A percentile compares a stretch with the other conserved stretches of the same genome.
phyloP scores from a whole-genome alignment of 139 green algal species.

The Axilococcus clingmanii region DNA sequence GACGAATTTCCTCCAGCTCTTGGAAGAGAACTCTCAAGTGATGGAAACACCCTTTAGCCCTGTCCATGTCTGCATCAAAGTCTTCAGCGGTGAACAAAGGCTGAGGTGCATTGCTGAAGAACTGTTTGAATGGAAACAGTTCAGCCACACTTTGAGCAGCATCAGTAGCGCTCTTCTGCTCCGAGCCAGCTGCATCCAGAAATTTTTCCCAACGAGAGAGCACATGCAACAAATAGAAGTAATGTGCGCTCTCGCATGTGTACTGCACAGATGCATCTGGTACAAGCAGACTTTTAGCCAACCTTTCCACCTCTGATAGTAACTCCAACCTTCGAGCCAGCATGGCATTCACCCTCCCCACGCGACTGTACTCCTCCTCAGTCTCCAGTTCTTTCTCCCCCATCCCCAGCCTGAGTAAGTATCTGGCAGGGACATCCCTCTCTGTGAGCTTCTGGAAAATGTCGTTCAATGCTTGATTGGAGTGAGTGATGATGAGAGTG shows the following conservation, averaged over 20 bases:
- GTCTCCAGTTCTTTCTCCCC: constrained; percentile 89
- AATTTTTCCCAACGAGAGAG: constrained; percentile 77
- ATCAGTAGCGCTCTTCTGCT: constrained; percentile 13
- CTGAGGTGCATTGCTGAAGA: constrained; percentile 76
- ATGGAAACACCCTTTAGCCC: constrained; percentile 74
- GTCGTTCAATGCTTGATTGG: constrained; percentile 64
- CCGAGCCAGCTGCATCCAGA: constrained; percentile 10
- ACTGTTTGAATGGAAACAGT: constrained; percentile 86
- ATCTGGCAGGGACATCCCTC: constrained; percentile 65
- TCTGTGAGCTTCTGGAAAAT: constrained; percentile 85
- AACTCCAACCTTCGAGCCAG: constrained; percentile 80
- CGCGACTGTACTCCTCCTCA: constrained; percentile 73
- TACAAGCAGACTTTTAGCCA: constrained; percentile 48
- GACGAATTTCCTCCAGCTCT: constrained; percentile 91
- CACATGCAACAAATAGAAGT: constrained; percentile 98
- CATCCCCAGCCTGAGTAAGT: constrained; percentile 90
- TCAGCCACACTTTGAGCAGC: constrained; percentile 12
- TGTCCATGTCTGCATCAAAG: not conserved
- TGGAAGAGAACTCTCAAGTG: constrained; percentile 87
- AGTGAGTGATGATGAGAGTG: constrained; percentile 95
- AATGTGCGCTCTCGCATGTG: constrained; percentile 90
- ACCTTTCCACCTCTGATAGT: constrained; percentile 73
- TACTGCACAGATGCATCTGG: constrained; percentile 63
- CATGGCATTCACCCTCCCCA: constrained; percentile 91
- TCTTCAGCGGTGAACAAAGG: constrained; percentile 52